These are phyloP conservation scores for Arthrocladium fulminans DNA, from an alignment of 2,329 filamentous ascomycete genomes.

Conservation along the genomic window DNA sequence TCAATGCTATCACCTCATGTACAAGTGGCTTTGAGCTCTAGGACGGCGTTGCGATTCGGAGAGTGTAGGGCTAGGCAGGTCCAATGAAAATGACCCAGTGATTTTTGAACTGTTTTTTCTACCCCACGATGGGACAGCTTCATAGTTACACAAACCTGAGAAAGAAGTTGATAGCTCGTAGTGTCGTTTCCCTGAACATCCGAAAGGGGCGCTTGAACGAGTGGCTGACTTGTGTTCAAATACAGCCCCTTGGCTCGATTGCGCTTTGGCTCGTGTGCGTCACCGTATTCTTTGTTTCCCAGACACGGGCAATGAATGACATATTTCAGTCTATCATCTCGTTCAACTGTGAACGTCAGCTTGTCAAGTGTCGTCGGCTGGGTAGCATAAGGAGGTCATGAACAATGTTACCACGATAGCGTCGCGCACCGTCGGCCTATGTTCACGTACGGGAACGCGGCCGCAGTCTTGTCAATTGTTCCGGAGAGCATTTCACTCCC, in stretches of 20 bases:
- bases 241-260: no score
- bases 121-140: no score
- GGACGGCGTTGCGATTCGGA: not conserved
- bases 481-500: not conserved
- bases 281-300: not conserved
- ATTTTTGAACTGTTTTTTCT: no score
- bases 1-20: conserved; percentile 20
- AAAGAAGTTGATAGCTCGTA: no score
- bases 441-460: conserved; percentile 13
- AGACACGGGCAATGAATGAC: not conserved
- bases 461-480: conserved; percentile 7
- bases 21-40: not conserved
- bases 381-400: conserved; percentile 10
- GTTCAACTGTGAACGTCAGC: not conserved
- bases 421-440: conserved; percentile 17
- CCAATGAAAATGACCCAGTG: not conserved
- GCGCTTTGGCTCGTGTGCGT: not conserved
- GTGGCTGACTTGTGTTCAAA: no score
- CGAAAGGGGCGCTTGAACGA: no score
- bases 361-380: not conserved
- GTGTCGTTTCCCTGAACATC: no score
- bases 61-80: not conserved
- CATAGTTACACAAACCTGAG: no score
- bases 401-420: conserved; percentile 22
- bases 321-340: not conserved